phyloP scores from a whole-genome alignment of 441 rosid species.

The Erodium moschatum region DNA sequence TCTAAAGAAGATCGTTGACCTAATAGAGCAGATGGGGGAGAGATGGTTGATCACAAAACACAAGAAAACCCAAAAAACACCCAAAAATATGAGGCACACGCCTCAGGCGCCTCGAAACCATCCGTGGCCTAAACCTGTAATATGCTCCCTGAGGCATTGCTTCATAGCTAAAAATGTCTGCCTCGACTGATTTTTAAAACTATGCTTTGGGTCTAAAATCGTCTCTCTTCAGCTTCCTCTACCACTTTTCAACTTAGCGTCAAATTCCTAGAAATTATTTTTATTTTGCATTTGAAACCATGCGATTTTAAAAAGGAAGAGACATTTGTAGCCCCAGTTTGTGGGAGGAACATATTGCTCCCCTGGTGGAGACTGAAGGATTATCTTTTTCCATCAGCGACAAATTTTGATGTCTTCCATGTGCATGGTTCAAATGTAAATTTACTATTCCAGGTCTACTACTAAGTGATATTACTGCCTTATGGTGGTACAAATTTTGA shows the following conservation, averaged over 20 bases:
- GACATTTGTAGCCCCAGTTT: constrained; percentile 32
- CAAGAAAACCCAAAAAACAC: too few relatives aligned
- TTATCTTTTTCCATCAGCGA: constrained; percentile 35
- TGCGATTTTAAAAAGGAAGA: constrained; percentile 20
- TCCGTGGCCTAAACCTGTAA: too few relatives aligned
- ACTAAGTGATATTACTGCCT: constrained; percentile 57
- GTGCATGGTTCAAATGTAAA: constrained; percentile 53
- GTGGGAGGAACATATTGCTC: constrained; percentile 33
- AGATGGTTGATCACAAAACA: too few relatives aligned
- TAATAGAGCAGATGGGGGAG: too few relatives aligned
- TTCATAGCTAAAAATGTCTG: too few relatives aligned
- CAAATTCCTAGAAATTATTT: constrained; percentile 8
- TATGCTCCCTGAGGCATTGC: too few relatives aligned
- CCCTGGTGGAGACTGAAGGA: constrained; percentile 34
- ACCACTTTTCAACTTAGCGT: constrained; percentile 1
- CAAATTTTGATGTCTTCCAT: constrained; percentile 39
- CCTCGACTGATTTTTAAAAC: too few relatives aligned
- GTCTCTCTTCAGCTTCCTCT: background rate
- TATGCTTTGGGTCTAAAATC: background rate
- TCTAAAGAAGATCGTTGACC: too few relatives aligned
- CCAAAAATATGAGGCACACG: too few relatives aligned
- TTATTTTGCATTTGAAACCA: constrained; percentile 5
- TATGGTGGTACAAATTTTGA: constrained; percentile 53
- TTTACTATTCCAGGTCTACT: constrained; percentile 55
- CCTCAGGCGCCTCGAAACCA: too few relatives aligned